These are phyloP conservation scores for Aquilaria yunnanensis DNA, from an alignment of 345 rosid genomes.

Conservation along the genomic window DNA sequence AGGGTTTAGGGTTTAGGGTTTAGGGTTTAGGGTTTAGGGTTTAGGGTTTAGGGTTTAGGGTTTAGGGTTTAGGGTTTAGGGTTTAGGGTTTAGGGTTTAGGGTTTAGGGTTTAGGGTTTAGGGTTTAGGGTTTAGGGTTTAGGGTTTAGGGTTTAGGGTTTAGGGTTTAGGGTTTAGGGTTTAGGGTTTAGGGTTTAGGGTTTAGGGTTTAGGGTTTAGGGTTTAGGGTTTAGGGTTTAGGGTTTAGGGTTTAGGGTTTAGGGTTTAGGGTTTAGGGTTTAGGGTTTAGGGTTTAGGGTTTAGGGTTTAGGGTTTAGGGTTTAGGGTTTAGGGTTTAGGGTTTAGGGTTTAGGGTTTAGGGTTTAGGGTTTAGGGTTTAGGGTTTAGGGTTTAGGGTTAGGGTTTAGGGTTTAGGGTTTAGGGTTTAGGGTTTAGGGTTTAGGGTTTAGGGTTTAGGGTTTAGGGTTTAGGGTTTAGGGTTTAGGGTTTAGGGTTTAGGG, in stretches of 20 bases:
- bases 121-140: not conserved
- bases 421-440: not conserved
- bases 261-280: not conserved
- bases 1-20: not conserved
- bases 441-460: not conserved
- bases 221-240: not conserved
- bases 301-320: not conserved
- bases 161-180: not conserved
- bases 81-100: not conserved
- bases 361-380: not conserved
- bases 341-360: not conserved
- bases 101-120: not conserved
- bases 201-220: not conserved
- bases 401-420: not conserved
- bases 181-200: not conserved
- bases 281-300: not conserved
- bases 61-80: not conserved
- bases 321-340: not conserved
- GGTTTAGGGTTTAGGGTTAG: not conserved
- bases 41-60: not conserved
- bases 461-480: not conserved
- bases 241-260: not conserved
- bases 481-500: not conserved
- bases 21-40: not conserved
- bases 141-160: not conserved